Base-by-base conservation (phyloP, 345 rosid species). In the Adansonia digitata region DNA sequence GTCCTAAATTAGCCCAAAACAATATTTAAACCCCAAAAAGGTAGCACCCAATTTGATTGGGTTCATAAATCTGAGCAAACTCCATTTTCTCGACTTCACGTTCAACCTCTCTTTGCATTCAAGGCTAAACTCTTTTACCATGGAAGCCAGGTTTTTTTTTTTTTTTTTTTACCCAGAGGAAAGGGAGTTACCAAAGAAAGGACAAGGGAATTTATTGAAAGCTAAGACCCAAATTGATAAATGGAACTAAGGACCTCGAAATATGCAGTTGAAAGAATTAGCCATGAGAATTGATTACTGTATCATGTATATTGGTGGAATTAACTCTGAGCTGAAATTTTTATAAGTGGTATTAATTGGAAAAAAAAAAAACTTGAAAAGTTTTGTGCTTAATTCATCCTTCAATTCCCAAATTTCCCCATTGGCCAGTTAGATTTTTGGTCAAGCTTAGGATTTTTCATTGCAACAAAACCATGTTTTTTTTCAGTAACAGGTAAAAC, bases 161-260 rank as follows among this genome's bases (percentile, higher is more conserved):
- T n/a, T n/a, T n/a, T n/a, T n/a, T n/a, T n/a, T n/a, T n/a, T n/a
- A n/a, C n/a, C n/a, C n/a, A n/a, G n/a, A n/a, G n/a, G n/a, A n/a
- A n/a, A n/a, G n/a, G n/a, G n/a, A n/a, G n/a, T n/a, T n/a, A n/a
- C n/a, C n/a, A n/a, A n/a, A n/a, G n/a, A n/a, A n/a, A n/a, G n/a
- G n/a, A n/a, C n/a, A n/a, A n/a, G n/a, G n/a, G n/a, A n/a, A n/a
- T n/a, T n/a, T n/a, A n/a, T n/a, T n/a, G n/a, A n/a, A n/a, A n/a
- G n/a, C n/a, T n/a, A n/a, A n/a, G n/a, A n/a, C n/a, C n/a, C n/a
- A n/a, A n/a, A n/a, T n/a, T 69, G 59, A 61, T 81, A 27, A 80
- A 81, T 12, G 81, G 76, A 49, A 66, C 35, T 37, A 77, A 76
- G 63, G 73, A 73, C 71, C 26, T 78, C 72, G 79, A 80, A 45